Percentiles rank a stretch among this genome's conserved stretches.
phyloP scores from a whole-genome alignment of 1,139 yeast species.

The Candida glucosophila region DNA sequence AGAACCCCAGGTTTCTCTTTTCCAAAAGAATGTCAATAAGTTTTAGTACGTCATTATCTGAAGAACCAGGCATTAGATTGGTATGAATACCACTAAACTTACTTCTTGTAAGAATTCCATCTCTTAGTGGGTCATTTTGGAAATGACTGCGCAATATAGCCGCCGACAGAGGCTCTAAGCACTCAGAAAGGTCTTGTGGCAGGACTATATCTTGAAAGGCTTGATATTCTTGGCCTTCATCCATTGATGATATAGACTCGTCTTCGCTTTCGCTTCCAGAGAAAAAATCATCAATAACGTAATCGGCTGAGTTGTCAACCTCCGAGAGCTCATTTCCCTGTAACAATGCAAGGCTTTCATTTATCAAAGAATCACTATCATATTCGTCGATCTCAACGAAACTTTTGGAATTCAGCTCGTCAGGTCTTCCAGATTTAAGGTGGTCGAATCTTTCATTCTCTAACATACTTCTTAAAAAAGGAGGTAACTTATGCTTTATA shows the following conservation, averaged over 20 bases:
- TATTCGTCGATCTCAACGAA: constrained; percentile 12
- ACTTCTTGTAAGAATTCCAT: constrained; percentile 35
- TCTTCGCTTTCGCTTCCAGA: too few relatives aligned
- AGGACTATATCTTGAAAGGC: too few relatives aligned
- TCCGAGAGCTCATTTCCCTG: constrained; percentile 30
- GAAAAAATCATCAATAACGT: too few relatives aligned
- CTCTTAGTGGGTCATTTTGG: constrained; percentile 7
- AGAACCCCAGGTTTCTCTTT: constrained; percentile 6
- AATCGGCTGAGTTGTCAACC: constrained; percentile 40
- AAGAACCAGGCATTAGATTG: too few relatives aligned
- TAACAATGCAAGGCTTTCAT: constrained; percentile 16
- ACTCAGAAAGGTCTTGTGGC: constrained; percentile 4
- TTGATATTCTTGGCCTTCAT: too few relatives aligned
- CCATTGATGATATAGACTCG: too few relatives aligned
- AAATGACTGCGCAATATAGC: constrained; percentile 30
- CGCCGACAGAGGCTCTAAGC: constrained; percentile 10
- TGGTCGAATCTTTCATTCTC: constrained; percentile 1
- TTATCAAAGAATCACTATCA: constrained; percentile 15
- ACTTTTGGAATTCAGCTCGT: constrained; percentile 6
- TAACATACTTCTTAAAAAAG: constrained; percentile 14
- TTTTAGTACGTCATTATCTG: constrained; percentile 16
- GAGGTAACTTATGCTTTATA: constrained; percentile 16
- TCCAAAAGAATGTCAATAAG: constrained; percentile 15
- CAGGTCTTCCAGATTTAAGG: constrained; percentile 4
- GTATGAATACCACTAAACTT: constrained; percentile 15